Conservation (phyloP, 2,329 filamentous ascomycete species). For the Fusarium sp. region DNA sequence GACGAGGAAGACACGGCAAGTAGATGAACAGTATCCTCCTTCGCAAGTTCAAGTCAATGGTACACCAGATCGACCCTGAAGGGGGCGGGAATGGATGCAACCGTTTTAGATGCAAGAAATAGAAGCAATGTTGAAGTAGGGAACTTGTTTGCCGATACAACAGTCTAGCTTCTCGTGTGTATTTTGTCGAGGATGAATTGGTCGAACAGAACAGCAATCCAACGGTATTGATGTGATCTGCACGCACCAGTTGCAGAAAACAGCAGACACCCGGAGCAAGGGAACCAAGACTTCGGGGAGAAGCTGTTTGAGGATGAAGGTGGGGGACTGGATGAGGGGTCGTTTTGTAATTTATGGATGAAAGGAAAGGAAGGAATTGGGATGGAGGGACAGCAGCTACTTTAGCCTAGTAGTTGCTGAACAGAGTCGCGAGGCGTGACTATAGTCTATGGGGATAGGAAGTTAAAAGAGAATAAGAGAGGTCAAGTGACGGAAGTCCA, state of each 20-base stretch:
- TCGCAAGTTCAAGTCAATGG: slow-evolving; percentile 18
- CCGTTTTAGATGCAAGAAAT: slow-evolving; percentile 7
- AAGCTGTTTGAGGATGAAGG: slow-evolving; percentile 31
- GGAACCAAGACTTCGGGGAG: slow-evolving; percentile 42
- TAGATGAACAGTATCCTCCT: slow-evolving; percentile 23
- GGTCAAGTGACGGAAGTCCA: slow-evolving; percentile 24
- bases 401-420: slow-evolving; percentile 12
- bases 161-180: neutral
- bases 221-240: slow-evolving; percentile 35
- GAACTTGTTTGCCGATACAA: slow-evolving; percentile 8
- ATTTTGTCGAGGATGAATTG: slow-evolving; percentile 7
- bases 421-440: slow-evolving; percentile 17
- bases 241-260: slow-evolving; percentile 10
- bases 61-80: slow-evolving; percentile 9
- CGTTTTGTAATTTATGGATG: slow-evolving; percentile 24
- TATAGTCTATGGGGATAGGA: neutral
- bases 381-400: slow-evolving; percentile 24
- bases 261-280: slow-evolving; percentile 39
- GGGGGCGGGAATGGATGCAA: slow-evolving; percentile 10
- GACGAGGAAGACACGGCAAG: slow-evolving; percentile 21
- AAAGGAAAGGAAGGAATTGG: slow-evolving; percentile 20
- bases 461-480: slow-evolving; percentile 15
- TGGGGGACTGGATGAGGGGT: slow-evolving; percentile 42
- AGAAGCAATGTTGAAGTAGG: slow-evolving; percentile 7
- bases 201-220: slow-evolving; percentile 16